phyloP scores from a whole-genome alignment of 768 basidiomycete genomes.

The Kwoniella dejecticola region DNA sequence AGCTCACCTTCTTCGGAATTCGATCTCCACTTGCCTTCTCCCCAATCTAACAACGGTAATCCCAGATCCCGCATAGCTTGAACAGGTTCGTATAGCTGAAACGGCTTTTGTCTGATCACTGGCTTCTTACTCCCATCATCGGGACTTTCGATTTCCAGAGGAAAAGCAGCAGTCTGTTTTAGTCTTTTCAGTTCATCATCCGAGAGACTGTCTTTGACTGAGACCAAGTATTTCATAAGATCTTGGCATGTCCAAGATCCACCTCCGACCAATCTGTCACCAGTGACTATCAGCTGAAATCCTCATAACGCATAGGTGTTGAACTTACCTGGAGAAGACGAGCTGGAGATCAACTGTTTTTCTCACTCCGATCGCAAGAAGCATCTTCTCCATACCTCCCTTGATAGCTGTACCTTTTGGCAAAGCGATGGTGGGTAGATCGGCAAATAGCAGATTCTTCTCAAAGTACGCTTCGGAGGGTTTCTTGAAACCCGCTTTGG shows the following conservation, averaged over 20 bases:
- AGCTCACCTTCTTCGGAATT: slow-evolving; percentile 80
- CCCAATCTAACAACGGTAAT: slow-evolving; percentile 88
- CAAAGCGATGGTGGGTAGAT: slow-evolving; percentile 76
- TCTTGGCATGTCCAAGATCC: slow-evolving; percentile 78
- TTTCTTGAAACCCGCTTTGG: slow-evolving; percentile 69
- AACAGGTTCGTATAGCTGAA: slow-evolving; percentile 81
- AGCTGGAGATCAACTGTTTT: slow-evolving; percentile 91
- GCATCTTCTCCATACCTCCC: slow-evolving; percentile 67
- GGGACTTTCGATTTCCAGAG: slow-evolving; percentile 41
- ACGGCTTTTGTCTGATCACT: slow-evolving; percentile 65
- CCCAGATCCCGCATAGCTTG: slow-evolving; percentile 70
- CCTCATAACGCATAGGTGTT: too few relatives aligned
- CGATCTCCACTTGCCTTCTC: slow-evolving; percentile 73
- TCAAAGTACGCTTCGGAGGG: slow-evolving; percentile 79
- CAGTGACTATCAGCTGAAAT: slow-evolving; percentile 36
- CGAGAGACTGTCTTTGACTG: slow-evolving; percentile 68
- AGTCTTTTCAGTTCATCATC: slow-evolving; percentile 64
- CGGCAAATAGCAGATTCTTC: slow-evolving; percentile 83
- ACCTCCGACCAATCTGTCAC: slow-evolving; percentile 45
- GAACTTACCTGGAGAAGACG: slow-evolving; percentile 80
- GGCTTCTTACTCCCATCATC: slow-evolving; percentile 23
- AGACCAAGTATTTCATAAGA: slow-evolving; percentile 81
- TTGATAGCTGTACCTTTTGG: slow-evolving; percentile 68
- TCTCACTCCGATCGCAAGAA: slow-evolving; percentile 73
- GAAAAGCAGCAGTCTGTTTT: slow-evolving; percentile 72